Conservation (phyloP, 2,329 filamentous ascomycete genomes). For the Orbilia ellipsospora region DNA sequence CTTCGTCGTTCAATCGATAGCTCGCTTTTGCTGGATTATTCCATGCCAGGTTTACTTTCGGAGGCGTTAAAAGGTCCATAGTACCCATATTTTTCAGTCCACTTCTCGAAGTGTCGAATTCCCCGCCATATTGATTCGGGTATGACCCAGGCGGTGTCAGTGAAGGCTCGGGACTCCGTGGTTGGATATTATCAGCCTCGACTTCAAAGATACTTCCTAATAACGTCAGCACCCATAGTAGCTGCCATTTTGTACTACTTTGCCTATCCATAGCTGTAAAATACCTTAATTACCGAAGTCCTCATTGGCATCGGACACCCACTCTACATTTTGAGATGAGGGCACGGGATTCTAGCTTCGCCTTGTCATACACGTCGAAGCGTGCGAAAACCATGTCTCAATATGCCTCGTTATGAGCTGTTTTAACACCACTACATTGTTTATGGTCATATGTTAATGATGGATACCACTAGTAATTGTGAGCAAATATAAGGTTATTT, state of each 20-base stretch:
- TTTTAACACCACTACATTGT: no score
- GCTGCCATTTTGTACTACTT: background rate
- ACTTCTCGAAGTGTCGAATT: background rate
- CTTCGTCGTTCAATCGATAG: background rate
- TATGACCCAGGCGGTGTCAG: background rate
- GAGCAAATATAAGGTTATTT: no score
- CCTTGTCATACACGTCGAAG: no score
- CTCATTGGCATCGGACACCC: no score
- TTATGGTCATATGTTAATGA: no score
- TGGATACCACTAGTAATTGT: no score
- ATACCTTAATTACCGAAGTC: background rate
- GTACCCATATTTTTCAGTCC: background rate
- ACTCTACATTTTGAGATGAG: no score
- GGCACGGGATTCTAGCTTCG: no score
- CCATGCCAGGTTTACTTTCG: background rate
- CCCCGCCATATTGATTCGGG: background rate
- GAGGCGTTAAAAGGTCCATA: conserved; percentile 2
- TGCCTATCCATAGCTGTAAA: background rate
- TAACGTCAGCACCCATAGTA: background rate
- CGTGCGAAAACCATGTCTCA: no score
- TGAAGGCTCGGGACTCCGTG: conserved; percentile 16
- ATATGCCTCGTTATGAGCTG: no score
- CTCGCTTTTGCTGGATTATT: conserved; percentile 8
- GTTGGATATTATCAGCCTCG: conserved; percentile 8
- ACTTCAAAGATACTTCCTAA: background rate